Conservation (phyloP, 768 basidiomycete species). For the Xerocomellus chrysenteron region DNA sequence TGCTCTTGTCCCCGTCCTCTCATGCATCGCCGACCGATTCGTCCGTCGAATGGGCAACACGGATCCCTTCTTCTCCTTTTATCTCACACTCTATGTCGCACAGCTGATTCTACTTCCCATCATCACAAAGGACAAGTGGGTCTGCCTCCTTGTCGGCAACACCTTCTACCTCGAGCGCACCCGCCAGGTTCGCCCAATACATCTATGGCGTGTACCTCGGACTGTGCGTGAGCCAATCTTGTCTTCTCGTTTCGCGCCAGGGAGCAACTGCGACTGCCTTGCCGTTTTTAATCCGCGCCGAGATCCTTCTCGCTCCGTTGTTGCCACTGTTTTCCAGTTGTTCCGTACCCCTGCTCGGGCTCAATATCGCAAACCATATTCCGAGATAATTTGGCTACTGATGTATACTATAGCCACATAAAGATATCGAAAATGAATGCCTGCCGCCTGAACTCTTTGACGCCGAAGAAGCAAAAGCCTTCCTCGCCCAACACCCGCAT, state of each 20-base stretch:
- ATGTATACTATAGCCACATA: constrained; percentile 12
- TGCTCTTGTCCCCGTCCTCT: constrained; percentile 68
- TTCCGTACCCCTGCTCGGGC: constrained; percentile 82
- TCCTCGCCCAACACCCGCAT: constrained; percentile 39
- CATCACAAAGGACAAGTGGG: constrained; percentile 83
- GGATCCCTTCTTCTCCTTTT: constrained; percentile 94
- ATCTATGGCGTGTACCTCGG: constrained; percentile 90
- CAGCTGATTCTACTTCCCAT: constrained; percentile 86
- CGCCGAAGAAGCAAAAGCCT: constrained; percentile 65
- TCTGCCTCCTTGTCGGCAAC: constrained; percentile 92
- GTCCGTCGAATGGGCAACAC: constrained; percentile 86
- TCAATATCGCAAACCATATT: constrained; percentile 86
- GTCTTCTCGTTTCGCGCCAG: background rate
- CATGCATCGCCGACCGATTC: constrained; percentile 71
- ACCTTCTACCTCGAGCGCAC: constrained; percentile 50
- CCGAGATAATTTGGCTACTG: constrained; percentile 74
- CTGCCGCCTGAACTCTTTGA: constrained; percentile 96
- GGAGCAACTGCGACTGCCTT: constrained; percentile 51
- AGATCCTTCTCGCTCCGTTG: constrained; percentile 87
- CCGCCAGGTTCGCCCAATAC: constrained; percentile 79
- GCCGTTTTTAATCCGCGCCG: constrained; percentile 91
- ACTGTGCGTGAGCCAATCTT: constrained; percentile 53
- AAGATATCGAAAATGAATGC: constrained; percentile 94
- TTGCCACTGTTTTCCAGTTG: constrained; percentile 86
- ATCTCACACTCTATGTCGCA: constrained; percentile 84